Conservation (phyloP, 805 yeast genomes). For the Ogataea populi-albae region DNA sequence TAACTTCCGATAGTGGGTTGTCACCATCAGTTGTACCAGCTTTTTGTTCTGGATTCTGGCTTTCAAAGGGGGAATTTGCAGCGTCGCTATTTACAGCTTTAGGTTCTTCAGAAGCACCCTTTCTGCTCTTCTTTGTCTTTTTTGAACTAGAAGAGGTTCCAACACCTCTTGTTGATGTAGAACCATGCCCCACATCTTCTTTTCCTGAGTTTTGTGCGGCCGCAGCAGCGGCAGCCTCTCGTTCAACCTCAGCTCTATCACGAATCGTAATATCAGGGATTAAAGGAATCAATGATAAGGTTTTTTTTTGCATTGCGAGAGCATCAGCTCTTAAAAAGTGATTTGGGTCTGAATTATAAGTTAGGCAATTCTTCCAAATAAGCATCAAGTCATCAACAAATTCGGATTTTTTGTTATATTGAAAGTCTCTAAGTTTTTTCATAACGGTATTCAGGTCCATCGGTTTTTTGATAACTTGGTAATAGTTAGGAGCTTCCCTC, state of each 20-base stretch:
- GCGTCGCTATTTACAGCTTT: conserved; percentile 4
- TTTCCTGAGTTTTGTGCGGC: conserved; percentile 38
- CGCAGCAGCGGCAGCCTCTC: conserved; percentile 50
- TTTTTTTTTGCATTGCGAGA: conserved; percentile 90
- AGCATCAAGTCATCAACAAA: conserved; percentile 95
- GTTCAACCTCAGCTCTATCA: conserved; percentile 68
- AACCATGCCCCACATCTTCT: conserved; percentile 22
- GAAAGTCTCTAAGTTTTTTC: conserved; percentile 80
- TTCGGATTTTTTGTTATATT: conserved; percentile 78
- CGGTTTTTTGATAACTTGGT: conserved; percentile 83
- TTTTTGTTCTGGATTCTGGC: not conserved
- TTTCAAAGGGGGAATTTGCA: conserved; percentile 3
- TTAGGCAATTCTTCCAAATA: conserved; percentile 91
- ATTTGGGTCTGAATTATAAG: conserved; percentile 91
- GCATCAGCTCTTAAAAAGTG: conserved; percentile 92
- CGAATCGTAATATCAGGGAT: conserved; percentile 87
- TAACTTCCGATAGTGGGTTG: not conserved
- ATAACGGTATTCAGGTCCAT: conserved; percentile 96
- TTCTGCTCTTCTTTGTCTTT: conserved; percentile 38
- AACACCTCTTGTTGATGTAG: conserved; percentile 33
- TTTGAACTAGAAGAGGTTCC: conserved; percentile 30
- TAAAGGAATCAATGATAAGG: conserved; percentile 68
- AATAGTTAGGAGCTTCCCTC: conserved; percentile 97
- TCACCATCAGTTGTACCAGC: conserved; percentile 1
- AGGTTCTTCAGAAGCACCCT: conserved; percentile 27